A percentile compares a stretch with the other conserved stretches of the same genome.
Evolutionary conservation across 345 rosid genomes (phyloP).

Genomic region (Ceriops decandra): DNA sequence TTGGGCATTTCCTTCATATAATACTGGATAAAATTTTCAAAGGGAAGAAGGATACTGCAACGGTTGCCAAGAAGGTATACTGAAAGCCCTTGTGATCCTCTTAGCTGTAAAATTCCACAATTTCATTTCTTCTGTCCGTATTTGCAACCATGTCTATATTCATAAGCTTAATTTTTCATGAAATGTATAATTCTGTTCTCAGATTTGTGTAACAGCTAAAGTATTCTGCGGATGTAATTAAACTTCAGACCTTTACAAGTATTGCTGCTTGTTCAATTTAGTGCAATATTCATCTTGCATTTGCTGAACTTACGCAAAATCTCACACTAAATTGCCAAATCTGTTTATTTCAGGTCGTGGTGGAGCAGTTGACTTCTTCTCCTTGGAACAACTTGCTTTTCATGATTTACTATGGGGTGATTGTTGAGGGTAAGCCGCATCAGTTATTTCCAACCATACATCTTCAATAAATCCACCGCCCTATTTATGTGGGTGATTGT

Average conservation of each 20-base stretch:
- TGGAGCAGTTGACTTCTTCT: constrained; percentile 82
- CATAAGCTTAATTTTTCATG: background rate
- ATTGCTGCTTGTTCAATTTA: background rate
- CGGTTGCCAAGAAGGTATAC: constrained; percentile 87
- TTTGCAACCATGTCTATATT: background rate
- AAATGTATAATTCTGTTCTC: background rate
- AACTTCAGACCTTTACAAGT: background rate
- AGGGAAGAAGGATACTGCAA: constrained; percentile 79
- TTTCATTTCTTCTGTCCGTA: background rate
- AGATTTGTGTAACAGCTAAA: background rate
- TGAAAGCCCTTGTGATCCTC: background rate
- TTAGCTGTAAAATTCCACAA: background rate
- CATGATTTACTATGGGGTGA: constrained; percentile 73
- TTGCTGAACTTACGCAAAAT: background rate
- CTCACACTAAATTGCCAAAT: constrained; percentile 11
- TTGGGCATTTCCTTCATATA: constrained; percentile 67
- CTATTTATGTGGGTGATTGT: background rate
- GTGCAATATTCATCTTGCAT: background rate
- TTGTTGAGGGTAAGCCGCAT: constrained; percentile 55
- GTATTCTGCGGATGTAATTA: too few species aligned
- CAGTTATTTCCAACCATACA: too few species aligned
- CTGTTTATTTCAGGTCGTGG: constrained; percentile 43
- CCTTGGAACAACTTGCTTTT: constrained; percentile 85
- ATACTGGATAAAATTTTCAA: constrained; percentile 74
- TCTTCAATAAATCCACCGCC: too few species aligned